phyloP scores from a whole-genome alignment of 257 asterid species.

The Striga asiatica region DNA sequence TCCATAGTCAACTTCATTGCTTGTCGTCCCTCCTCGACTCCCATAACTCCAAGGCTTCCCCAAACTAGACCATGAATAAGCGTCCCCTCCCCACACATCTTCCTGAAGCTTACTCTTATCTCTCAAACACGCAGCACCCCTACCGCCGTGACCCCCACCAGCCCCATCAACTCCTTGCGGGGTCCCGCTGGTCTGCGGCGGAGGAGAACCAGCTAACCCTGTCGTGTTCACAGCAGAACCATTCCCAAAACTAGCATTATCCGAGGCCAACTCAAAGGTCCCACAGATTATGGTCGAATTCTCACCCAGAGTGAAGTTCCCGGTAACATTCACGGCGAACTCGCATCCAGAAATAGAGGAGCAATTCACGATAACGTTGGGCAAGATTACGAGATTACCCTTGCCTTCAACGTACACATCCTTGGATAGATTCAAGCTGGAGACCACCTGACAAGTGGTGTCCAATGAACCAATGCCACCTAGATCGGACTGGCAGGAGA shows the following conservation, averaged over 20 bases:
- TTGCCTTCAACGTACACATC: constrained; percentile 77
- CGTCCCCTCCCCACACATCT: constrained; percentile 99
- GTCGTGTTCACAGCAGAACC: constrained; percentile 72
- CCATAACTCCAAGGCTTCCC: constrained; percentile 75
- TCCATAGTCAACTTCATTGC: constrained; percentile 73
- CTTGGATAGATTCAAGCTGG: constrained; percentile 54
- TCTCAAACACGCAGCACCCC: constrained; percentile 82
- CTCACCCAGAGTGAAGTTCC: constrained; percentile 60
- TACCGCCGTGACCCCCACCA: constrained; percentile 97
- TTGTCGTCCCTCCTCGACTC: constrained; percentile 87
- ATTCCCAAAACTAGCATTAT: constrained; percentile 51
- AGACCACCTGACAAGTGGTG: constrained; percentile 69
- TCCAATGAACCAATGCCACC: constrained; percentile 89
- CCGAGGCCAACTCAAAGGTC: constrained; percentile 51
- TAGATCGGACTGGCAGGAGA: constrained; percentile 75
- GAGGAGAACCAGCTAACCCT: constrained; percentile 78
- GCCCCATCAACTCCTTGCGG: constrained; percentile 91
- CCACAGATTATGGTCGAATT: constrained; percentile 51
- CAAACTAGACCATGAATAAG: constrained; percentile 75
- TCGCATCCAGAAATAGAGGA: constrained; percentile 69
- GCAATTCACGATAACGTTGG: constrained; percentile 61
- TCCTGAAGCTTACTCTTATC: constrained; percentile 65
- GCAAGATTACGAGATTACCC: constrained; percentile 70
- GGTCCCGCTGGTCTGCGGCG: constrained; percentile 88
- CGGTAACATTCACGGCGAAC: constrained; percentile 57